Conservation (phyloP, 2,329 filamentous ascomycete genomes). For the Beauveria sp. region DNA sequence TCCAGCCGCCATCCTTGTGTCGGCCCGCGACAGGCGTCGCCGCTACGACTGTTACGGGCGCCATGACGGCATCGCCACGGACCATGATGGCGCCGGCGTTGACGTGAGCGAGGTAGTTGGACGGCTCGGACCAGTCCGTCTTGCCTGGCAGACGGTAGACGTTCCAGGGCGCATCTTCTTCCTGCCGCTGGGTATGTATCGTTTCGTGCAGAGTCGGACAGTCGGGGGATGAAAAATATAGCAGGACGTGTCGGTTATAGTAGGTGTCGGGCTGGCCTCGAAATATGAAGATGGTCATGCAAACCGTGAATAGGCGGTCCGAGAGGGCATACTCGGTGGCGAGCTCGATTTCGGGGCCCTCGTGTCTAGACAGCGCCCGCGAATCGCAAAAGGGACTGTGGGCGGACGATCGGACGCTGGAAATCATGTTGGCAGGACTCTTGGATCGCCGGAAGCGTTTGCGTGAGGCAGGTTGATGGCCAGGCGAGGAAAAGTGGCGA, state of each 20-base stretch:
- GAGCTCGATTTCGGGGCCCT: neutral
- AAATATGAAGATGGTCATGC: constrained; percentile 12
- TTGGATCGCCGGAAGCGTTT: neutral
- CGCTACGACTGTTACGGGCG: constrained; percentile 10
- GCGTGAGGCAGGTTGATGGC: neutral
- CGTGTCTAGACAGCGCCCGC: neutral
- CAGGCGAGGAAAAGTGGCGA: constrained; percentile 4
- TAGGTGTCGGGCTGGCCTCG: constrained; percentile 12
- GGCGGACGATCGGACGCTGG: neutral
- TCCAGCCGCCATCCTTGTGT: constrained; percentile 13
- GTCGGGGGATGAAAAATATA: constrained; percentile 16
- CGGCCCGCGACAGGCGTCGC: neutral
- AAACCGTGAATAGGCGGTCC: constrained; percentile 8
- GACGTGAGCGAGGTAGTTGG: constrained; percentile 13
- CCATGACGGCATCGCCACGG: constrained; percentile 8
- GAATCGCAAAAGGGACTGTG: neutral
- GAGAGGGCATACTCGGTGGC: constrained; percentile 4
- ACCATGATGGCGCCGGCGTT: constrained; percentile 14
- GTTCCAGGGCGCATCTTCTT: constrained; percentile 7
- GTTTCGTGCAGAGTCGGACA: constrained; percentile 11
- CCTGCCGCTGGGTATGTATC: constrained; percentile 12
- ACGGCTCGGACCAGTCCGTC: constrained; percentile 12
- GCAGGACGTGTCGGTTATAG: constrained; percentile 14
- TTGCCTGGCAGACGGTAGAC: constrained; percentile 8
- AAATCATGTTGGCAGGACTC: neutral